Percentiles rank a stretch among this genome's conserved stretches.
Conservation (phyloP, 805 yeast genomes). For the Candida saitoana region DNA sequence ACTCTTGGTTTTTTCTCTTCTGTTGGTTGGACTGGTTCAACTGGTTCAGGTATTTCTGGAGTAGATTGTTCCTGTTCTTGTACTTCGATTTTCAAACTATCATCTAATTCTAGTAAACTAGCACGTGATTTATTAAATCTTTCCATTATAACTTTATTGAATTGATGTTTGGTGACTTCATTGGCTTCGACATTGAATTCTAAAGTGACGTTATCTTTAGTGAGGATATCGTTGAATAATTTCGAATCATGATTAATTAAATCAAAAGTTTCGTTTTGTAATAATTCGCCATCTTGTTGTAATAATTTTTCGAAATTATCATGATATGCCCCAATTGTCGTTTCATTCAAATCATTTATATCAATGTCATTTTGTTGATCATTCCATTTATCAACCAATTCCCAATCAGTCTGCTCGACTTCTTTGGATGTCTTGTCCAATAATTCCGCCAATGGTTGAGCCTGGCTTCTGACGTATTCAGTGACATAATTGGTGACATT, state of each 20-base stretch:
- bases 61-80: conserved; percentile 10
- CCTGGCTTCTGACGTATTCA: conserved; percentile 54
- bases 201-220: conserved; percentile 8
- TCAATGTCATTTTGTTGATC: conserved; percentile 14
- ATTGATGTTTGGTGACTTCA: conserved; percentile 14
- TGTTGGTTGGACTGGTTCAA: conserved; percentile 7
- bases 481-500: conserved; percentile 43
- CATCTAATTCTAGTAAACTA: conserved; percentile 11
- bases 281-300: conserved; percentile 10
- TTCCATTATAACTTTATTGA: conserved; percentile 13
- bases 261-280: conserved; percentile 3
- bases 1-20: conserved; percentile 6
- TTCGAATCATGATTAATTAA: conserved; percentile 10
- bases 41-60: conserved; percentile 4
- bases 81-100: conserved; percentile 9
- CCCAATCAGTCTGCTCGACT: conserved; percentile 34
- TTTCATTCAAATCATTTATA: conserved; percentile 9
- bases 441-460: conserved; percentile 55
- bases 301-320: conserved; percentile 11
- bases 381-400: conserved; percentile 28
- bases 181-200: conserved; percentile 15
- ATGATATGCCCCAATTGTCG: conserved; percentile 1
- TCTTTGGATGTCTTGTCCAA: conserved; percentile 41
- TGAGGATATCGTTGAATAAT: conserved; percentile 14
- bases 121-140: conserved; percentile 12